Base-by-base conservation (phyloP, 1,139 yeast genomes). In the Nakaseomyces delphensis region DNA sequence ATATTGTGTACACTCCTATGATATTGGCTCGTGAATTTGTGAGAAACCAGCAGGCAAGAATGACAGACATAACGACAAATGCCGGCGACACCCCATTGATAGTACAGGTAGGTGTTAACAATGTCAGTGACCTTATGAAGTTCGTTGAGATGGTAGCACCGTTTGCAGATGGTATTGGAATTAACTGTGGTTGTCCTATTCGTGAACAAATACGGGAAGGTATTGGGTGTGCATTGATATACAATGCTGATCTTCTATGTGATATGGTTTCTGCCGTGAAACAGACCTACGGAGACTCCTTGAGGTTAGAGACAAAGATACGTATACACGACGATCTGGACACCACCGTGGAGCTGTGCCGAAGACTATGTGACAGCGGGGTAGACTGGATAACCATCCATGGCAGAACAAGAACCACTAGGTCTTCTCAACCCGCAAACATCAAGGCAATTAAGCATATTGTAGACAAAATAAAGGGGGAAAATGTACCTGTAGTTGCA, bases 171-270 rank as follows among this genome's bases (percentile, higher is more conserved):
- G 98, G 95, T 1, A 79, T 91, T 25, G 96, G 98, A 0, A 70
- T 91, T 44, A 93, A 91, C 67, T 91, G 98, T 65, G 98, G 98
- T 0, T 91, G 98, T 64, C 98, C 98, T 1, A 87, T 91, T 41
- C 83, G 81, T 50, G 97, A 91, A 51, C 98, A 91, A 61, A 85
- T 85, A 4, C 73, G 95, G 38, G 96, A 87, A 60, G 98, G 98
- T 14, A 87, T 91, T 20, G 98, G 98, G 3, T 96, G 97, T 1
- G 96, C 96, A 0, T 69, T 91, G 43, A 89, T 91, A 87, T 69
- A 79, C 23, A 79, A 84, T 49, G 86, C 93, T 0, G 86, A 85
- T 30, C 66, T 81, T 40, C 94, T 93, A 3, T 75, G 91, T 0
- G 71, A 74, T 2, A 83, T 91, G 95, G 95, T 91, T 2, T 67